Evolutionary conservation across 169 alveolate species (phyloP), one percentile per base, ranked within the genome.

Genomic region (Eimeria sp.): DNA sequence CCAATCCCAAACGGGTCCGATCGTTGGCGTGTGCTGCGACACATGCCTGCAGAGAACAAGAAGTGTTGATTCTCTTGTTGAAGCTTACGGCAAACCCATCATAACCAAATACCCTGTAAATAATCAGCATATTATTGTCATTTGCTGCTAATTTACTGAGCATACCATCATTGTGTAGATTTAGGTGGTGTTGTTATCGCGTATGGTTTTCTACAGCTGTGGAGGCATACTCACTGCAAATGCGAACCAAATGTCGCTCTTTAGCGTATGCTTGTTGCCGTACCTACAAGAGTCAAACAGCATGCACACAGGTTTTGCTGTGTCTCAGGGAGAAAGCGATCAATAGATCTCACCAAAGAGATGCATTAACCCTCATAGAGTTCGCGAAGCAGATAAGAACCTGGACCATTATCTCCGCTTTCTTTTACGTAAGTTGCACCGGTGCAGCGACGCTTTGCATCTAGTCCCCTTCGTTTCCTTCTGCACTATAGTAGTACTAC

Each of bases 1-100:
- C 95, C 95, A 92, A 63, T 92, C 92, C 82, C 72, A 73, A n/a
- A 51, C 82, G 25, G 89, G 92, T 4, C 86, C 95, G 14, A 92
- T 45, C 43, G 88, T 73, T 25, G 47, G 43, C 7, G 92, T 70
- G 45, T 78, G 89, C 95, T 92, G 91, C 86, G 78, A 49, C 18
- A 16, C n/a, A 16, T 0, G n/a, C 18, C 11, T 18, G 20, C 20
- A 61, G n/a, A 5, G 20, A 18, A 20, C 70, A 25, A 61, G 20
- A 18, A 25, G 61, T 54, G 16, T 54, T 54, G 61, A 54, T 54
- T 16, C 63, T 54, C 63, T 54, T 54, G 22, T 54, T 54, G 63
- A 54, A 16, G 40, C 40, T 34, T 34, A 34, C 40, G 40, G 40
- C 40, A 34, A 34, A 34, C 40, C 40, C 40, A 34, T 34, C 40